Evolutionary conservation across 129 eudicot genomes (phyloP).

Genomic region (Tanacetum coccineum): DNA sequence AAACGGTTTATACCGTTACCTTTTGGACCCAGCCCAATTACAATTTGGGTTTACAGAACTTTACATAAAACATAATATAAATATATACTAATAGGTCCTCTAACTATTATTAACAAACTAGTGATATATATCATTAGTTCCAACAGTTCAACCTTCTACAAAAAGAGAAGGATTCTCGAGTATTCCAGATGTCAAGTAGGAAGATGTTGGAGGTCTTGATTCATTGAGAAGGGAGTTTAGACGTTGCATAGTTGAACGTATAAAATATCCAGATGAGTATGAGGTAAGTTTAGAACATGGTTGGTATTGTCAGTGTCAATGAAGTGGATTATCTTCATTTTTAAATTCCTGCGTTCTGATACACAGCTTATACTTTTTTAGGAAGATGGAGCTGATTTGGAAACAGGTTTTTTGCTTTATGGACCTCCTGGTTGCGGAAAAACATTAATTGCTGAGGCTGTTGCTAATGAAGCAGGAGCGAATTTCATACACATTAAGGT

Average conservation of each 20-base stretch:
- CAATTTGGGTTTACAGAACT: too few species aligned
- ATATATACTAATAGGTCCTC: too few species aligned
- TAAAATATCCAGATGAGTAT: conserved; percentile 64
- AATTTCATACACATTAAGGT: conserved; percentile 94
- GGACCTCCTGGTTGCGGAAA: conserved; percentile 99
- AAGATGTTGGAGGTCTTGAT: conserved; percentile 91
- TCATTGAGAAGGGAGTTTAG: conserved; percentile 61
- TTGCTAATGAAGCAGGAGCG: conserved; percentile 97
- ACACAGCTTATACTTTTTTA: conserved; percentile 17
- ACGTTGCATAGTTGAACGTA: conserved; percentile 63
- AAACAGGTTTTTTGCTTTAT: conserved; percentile 81
- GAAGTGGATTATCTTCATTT: too few species aligned
- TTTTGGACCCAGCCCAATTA: too few species aligned
- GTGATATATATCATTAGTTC: too few species aligned
- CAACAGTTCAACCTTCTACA: conserved; percentile 72
- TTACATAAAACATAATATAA: too few species aligned
- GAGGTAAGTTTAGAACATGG: conserved; percentile 35
- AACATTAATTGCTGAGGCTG: conserved; percentile 92
- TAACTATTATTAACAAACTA: too few species aligned
- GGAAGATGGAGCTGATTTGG: conserved; percentile 63
- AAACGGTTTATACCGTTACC: too few species aligned
- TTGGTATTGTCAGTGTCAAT: neutral
- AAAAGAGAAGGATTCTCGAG: conserved; percentile 91
- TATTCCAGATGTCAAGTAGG: conserved; percentile 84
- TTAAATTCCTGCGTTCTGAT: too few species aligned